Evolutionary conservation across 2,329 filamentous ascomycete species (phyloP), one percentile per base, ranked within the genome.

Genomic region (Aspergillus fischeri): DNA sequence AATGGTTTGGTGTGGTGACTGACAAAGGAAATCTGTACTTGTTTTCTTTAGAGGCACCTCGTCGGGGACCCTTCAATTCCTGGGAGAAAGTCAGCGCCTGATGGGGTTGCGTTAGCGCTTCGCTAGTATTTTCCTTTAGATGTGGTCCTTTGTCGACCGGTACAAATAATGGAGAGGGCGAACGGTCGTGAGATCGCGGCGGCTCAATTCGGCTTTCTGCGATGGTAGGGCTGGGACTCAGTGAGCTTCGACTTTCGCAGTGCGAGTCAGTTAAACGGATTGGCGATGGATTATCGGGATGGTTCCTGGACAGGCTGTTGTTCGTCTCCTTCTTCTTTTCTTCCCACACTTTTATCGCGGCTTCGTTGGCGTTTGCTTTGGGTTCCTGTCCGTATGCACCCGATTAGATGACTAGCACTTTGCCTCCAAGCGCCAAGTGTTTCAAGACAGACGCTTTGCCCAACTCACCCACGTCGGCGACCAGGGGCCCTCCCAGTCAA

Each of bases 401-500:
- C 24, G 32, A 32, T 27, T 51, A 53, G 44, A 47, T 11, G 14
- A 47, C 21, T 47, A 47, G 21, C 44, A 47, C n/a, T 24, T 47
- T 24, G 8, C 6, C 21, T 24, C 24, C 24, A 47, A 6, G 44
- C 0, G 24, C 20, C 44, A 14, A 14, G 10, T 21, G 9, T 14
- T 47, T 20, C 42, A 8, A 20, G n/a, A 4, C n/a, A 9, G 21
- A 14, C 11, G 10, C 44, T 47, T 24, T 8, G 38, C 32, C 14
- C 7, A 52, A 70, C 73, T 67, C 63, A 76, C 73, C 73, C 73
- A 76, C 58, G 65, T 71, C 53, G 73, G 72, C 32, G 68, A 63
- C 61, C 67, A 76, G 28, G 64, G 61, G 8, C 70, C 73, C 55
- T 71, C 68, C 73, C 73, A 75, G 35, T 74, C 73, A 58, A 76